A percentile compares a stretch with the other conserved stretches of the same genome.
Conservation (phyloP, 768 basidiomycete species). For the Lentinula guzmanii region DNA sequence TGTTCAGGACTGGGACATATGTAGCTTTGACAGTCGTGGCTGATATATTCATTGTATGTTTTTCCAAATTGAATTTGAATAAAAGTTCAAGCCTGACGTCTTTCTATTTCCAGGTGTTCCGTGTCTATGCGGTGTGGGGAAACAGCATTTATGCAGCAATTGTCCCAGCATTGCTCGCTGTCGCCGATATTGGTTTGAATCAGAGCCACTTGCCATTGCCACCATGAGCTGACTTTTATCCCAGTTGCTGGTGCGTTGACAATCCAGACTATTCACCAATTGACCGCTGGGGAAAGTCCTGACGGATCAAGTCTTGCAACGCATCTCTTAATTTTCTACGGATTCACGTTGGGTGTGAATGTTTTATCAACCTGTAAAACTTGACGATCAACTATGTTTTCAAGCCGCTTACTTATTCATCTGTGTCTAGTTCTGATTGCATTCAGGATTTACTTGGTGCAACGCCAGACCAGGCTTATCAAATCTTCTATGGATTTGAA, state of each 20-base stretch:
- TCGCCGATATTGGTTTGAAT: constrained; percentile 11
- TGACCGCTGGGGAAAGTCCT: constrained; percentile 8
- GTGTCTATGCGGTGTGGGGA: constrained; percentile 10
- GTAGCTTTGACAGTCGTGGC: constrained; percentile 12
- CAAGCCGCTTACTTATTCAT: background rate
- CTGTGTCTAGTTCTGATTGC: constrained; percentile 8
- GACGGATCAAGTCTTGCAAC: constrained; percentile 9
- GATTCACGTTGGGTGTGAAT: constrained; percentile 10
- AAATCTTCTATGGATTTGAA: constrained; percentile 5
- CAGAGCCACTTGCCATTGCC: background rate
- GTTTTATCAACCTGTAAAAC: constrained; percentile 9
- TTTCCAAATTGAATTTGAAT: background rate
- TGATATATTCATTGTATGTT: constrained; percentile 12
- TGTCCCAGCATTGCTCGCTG: constrained; percentile 6
- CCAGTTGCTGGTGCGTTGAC: constrained; percentile 10
- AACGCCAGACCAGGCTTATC: background rate
- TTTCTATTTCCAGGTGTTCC: constrained; percentile 4
- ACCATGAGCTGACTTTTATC: background rate
- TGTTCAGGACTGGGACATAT: constrained; percentile 13
- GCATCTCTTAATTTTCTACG: constrained; percentile 10
- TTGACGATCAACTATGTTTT: background rate
- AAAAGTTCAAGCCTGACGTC: background rate
- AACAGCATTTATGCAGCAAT: background rate
- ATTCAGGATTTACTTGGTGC: constrained; percentile 9
- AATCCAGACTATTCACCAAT: constrained; percentile 9